Base-by-base conservation (phyloP, 768 basidiomycete species). In the Mycena pura region DNA sequence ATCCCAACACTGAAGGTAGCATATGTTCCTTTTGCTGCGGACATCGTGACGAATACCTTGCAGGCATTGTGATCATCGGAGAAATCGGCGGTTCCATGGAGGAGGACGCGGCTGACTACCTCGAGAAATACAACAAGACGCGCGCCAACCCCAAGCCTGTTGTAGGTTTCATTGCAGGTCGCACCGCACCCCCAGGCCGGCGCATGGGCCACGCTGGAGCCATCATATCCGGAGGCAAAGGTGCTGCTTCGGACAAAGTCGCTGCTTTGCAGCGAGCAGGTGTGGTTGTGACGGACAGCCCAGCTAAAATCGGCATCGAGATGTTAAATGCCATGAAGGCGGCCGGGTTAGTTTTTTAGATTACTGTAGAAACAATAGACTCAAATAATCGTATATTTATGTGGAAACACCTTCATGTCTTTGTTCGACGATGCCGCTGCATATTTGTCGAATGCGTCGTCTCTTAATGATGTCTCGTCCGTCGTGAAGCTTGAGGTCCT, bases 41-140 rank as follows among this genome's bases (percentile, higher is more conserved):
- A 34, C 55, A 49, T 49, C 34, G 66, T 60, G 34, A 31, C 29
- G 19, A 50, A 22, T 24, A 3, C 21, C 11, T 60, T 13, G 5
- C 39, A 94, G 93, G 96, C 68, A 96, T 99, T 66, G 96, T 99
- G 64, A 82, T 99, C 63, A 99, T 99, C 69, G 97, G 97, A 62
- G 97, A 99, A 80, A 99, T 99, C 68, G 97, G 97, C 64, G 97
- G 97, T 21, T 91, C 93, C 8, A 97, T 98, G 96, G 97, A 99
- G 78, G 97, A 99, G 76, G 96, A 99, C 65, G 97, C 97, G 7
- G 97, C 97, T 6, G 97, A 95, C 68, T 99, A 96, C 78, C 81
- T 99, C 55, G 91, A 92, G 73, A 83, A 85, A 75, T 90, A 92
- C 82, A 99, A 99, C 83, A 92, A 93, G 79, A 94, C 90, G 25